phyloP scores from a whole-genome alignment of 345 rosid genomes.

The Dimocarpus longan region DNA sequence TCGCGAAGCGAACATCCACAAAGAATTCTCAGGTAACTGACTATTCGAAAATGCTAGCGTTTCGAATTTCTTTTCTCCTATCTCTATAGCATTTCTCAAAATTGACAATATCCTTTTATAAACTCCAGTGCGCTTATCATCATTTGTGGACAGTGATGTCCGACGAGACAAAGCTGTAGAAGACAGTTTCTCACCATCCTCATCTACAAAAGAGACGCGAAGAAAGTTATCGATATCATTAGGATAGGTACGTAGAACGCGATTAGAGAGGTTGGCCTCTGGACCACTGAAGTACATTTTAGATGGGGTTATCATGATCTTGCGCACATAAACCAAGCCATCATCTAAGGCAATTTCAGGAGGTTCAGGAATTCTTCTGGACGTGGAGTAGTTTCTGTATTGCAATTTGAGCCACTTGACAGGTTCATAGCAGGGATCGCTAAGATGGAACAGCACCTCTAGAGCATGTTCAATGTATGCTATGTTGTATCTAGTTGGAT shows the following conservation, averaged over 20 bases:
- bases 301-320: constrained; percentile 55
- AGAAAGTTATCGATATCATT: constrained; percentile 42
- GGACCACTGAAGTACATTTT: constrained; percentile 51
- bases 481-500: constrained; percentile 22
- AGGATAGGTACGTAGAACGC: constrained; percentile 40
- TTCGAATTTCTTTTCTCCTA: constrained; percentile 47
- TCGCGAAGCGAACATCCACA: constrained; percentile 55
- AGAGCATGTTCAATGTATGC: constrained; percentile 38
- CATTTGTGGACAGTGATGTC: constrained; percentile 19
- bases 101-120: constrained; percentile 42
- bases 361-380: constrained; percentile 8
- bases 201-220: constrained; percentile 56
- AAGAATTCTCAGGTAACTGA: constrained; percentile 50
- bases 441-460: constrained; percentile 43
- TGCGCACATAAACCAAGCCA: constrained; percentile 44
- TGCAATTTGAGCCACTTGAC: constrained; percentile 43
- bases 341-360: constrained; percentile 31
- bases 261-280: constrained; percentile 52
- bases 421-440: constrained; percentile 55
- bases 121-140: constrained; percentile 34
- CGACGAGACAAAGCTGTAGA: constrained; percentile 42
- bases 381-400: constrained; percentile 15
- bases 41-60: constrained; percentile 57
- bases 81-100: constrained; percentile 40
- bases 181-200: constrained; percentile 36